Evolutionary conservation across 768 basidiomycete species (phyloP).

Genomic region (Amanita muscaria): DNA sequence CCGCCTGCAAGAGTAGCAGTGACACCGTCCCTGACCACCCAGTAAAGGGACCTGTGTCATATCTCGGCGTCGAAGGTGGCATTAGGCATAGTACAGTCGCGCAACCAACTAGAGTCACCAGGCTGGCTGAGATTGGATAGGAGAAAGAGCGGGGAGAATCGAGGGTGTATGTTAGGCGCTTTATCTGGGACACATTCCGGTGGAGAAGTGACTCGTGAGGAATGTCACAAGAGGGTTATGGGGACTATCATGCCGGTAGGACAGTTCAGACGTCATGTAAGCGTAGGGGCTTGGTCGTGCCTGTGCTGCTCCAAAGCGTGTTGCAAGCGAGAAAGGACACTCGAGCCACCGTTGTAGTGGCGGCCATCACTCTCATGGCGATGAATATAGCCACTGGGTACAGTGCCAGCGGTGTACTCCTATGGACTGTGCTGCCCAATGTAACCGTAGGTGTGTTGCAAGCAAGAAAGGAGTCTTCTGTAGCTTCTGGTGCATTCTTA

Average conservation of each 20-base stretch:
- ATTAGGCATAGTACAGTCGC: not conserved
- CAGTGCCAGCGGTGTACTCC: too few species aligned
- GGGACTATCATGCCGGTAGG: slow-evolving; percentile 12
- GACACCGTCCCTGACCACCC: slow-evolving; percentile 2
- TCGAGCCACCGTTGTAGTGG: slow-evolving; percentile 17
- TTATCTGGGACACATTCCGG: slow-evolving; percentile 2
- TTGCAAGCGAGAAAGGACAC: slow-evolving; percentile 19
- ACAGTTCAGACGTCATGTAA: slow-evolving; percentile 5
- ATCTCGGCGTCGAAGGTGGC: slow-evolving; percentile 1
- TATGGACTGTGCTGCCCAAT: too few species aligned
- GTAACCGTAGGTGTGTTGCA: too few species aligned
- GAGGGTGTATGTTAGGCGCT: not conserved
- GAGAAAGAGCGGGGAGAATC: not conserved
- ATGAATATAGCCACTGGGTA: slow-evolving; percentile 23
- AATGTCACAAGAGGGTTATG: slow-evolving; percentile 19
- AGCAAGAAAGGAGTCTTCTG: slow-evolving; percentile 25
- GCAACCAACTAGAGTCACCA: slow-evolving; percentile 4
- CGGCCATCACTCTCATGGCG: slow-evolving; percentile 30
- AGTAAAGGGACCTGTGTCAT: not conserved
- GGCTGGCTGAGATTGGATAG: slow-evolving; percentile 7
- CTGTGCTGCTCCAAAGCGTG: slow-evolving; percentile 12
- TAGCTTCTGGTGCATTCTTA: slow-evolving; percentile 15
- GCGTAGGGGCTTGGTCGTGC: slow-evolving; percentile 5
- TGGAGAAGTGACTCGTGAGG: slow-evolving; percentile 8
- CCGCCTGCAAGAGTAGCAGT: not conserved